Evolutionary conservation across 495 filamentous ascomycete species (phyloP).

Genomic region (Lophiostoma macrostomum): DNA sequence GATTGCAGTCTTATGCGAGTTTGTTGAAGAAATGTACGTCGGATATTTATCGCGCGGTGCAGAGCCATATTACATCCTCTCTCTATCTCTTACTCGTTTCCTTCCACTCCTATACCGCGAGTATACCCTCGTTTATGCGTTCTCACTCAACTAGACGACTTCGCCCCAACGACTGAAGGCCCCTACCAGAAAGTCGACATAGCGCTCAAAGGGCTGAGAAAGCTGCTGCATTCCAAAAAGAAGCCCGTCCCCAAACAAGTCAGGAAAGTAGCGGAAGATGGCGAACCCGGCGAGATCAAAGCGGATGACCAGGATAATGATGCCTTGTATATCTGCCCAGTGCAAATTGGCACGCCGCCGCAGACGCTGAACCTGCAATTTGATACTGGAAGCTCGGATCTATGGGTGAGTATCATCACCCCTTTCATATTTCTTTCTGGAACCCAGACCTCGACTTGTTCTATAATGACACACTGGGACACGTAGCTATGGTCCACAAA

Average conservation of each 20-base stretch:
- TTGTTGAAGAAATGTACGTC: constrained; percentile 59
- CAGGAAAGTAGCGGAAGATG: constrained; percentile 46
- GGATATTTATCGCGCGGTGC: neutral
- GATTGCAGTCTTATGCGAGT: constrained; percentile 70
- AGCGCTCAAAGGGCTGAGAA: constrained; percentile 32
- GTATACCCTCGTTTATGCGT: too few relatives aligned
- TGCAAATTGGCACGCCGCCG: constrained; percentile 64
- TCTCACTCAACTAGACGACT: constrained; percentile 43
- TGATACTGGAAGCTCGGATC: constrained; percentile 73
- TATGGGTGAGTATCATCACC: constrained; percentile 56
- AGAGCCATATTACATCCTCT: neutral
- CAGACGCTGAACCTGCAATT: constrained; percentile 69
- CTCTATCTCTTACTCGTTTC: neutral
- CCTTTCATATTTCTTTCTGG: neutral
- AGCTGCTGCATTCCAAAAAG: constrained; percentile 4
- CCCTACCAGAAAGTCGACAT: constrained; percentile 57
- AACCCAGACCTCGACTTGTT: too few relatives aligned
- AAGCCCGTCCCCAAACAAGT: constrained; percentile 40
- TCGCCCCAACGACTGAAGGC: constrained; percentile 66
- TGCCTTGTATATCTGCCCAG: constrained; percentile 62
- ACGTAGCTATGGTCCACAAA: constrained; percentile 53
- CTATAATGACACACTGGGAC: too few relatives aligned
- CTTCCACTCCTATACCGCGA: too few relatives aligned
- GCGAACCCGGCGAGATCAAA: constrained; percentile 53
- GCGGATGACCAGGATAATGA: constrained; percentile 77